Conservation (phyloP, 129 eudicot species). For the Centella asiatica region DNA sequence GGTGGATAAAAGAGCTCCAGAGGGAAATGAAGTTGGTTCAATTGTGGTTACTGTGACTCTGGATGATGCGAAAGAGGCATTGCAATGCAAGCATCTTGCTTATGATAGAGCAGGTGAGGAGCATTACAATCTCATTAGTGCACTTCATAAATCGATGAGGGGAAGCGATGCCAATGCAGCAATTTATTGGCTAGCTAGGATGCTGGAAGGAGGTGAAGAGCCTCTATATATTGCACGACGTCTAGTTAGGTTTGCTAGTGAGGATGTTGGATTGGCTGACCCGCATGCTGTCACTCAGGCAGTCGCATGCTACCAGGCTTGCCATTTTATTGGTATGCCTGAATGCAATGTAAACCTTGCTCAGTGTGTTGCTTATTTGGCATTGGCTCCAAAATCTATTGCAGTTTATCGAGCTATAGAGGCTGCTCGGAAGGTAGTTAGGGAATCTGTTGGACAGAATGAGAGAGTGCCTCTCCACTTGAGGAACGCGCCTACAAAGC, state of each 20-base stretch:
- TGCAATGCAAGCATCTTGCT: conserved; percentile 77
- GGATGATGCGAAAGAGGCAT: conserved; percentile 69
- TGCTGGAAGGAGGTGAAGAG: conserved; percentile 89
- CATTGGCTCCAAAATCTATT: conserved; percentile 87
- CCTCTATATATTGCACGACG: conserved; percentile 89
- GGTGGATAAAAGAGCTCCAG: background rate
- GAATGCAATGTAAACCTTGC: conserved; percentile 72
- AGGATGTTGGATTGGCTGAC: conserved; percentile 89
- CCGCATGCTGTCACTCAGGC: conserved; percentile 68
- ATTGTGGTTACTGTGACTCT: conserved; percentile 12
- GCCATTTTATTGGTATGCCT: conserved; percentile 91
- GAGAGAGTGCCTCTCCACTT: conserved; percentile 85
- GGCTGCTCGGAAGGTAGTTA: conserved; percentile 58
- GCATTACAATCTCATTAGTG: conserved; percentile 84
- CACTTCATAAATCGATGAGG: conserved; percentile 85
- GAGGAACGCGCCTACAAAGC: conserved; percentile 83
- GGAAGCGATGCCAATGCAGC: conserved; percentile 86
- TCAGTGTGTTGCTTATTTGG: conserved; percentile 78
- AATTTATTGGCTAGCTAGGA: conserved; percentile 86
- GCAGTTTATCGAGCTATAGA: conserved; percentile 60
- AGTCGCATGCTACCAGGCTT: conserved; percentile 87
- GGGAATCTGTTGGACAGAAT: conserved; percentile 75
- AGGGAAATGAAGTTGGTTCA: background rate
- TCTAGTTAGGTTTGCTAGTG: conserved; percentile 68
- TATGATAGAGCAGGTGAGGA: conserved; percentile 78